Conservation (phyloP, 345 rosid species). For the Gossypium stocksii region DNA sequence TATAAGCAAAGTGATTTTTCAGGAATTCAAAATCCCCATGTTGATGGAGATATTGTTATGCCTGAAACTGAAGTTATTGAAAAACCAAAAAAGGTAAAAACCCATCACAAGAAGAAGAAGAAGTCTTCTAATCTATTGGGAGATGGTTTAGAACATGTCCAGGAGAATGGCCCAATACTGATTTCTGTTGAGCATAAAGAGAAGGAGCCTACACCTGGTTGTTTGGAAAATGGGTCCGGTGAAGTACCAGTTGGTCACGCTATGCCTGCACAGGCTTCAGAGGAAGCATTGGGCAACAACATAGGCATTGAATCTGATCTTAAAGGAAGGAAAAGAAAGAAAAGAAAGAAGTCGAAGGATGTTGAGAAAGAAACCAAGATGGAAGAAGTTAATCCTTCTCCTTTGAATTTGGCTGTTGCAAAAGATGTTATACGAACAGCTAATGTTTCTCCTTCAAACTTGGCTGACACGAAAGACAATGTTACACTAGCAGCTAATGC, state of each 20-base stretch:
- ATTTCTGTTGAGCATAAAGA: slow-evolving; percentile 12
- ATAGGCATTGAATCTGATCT: slow-evolving; percentile 14
- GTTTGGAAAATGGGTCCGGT: slow-evolving; percentile 14
- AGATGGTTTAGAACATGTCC: slow-evolving; percentile 8
- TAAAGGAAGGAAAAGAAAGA: slow-evolving; percentile 8
- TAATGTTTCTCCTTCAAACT: too few species aligned
- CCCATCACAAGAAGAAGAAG: slow-evolving; percentile 8
- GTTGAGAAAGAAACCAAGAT: slow-evolving; percentile 20
- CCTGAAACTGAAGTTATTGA: not conserved
- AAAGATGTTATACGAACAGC: not conserved
- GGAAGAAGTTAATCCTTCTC: slow-evolving; percentile 13
- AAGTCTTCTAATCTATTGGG: not conserved
- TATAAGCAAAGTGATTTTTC: slow-evolving; percentile 12
- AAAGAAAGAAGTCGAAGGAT: slow-evolving; percentile 12
- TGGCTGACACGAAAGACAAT: too few species aligned
- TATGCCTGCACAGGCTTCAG: slow-evolving; percentile 12
- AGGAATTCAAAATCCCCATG: not conserved
- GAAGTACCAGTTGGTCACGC: not conserved
- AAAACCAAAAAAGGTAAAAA: not conserved
- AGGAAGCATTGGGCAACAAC: slow-evolving; percentile 12
- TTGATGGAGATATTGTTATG: not conserved
- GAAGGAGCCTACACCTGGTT: slow-evolving; percentile 6
- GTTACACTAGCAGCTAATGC: too few species aligned
- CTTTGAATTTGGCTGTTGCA: slow-evolving; percentile 16
- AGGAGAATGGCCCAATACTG: not conserved